Evolutionary conservation across 805 yeast genomes (phyloP).

Genomic region (Myxozyma lipomycoides): DNA sequence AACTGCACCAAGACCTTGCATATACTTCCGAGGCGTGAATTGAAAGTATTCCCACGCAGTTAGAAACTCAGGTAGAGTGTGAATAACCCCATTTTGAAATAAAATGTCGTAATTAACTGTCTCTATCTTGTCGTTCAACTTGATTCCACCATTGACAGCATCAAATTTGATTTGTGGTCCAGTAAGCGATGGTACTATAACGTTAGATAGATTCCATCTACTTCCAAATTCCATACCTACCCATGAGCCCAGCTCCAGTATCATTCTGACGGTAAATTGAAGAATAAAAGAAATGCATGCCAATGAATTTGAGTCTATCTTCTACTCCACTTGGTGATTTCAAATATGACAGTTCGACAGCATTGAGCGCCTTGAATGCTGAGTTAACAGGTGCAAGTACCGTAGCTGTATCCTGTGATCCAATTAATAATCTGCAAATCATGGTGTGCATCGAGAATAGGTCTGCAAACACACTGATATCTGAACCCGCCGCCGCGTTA

Average conservation of each 20-base stretch:
- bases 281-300: slow-evolving; percentile 20
- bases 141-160: slow-evolving; percentile 8
- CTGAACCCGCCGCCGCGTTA: neutral
- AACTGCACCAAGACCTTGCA: slow-evolving; percentile 17
- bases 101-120: slow-evolving; percentile 16
- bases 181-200: slow-evolving; percentile 13
- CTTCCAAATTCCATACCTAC: slow-evolving; percentile 7
- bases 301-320: slow-evolving; percentile 20
- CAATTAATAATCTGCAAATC: slow-evolving; percentile 15
- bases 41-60: slow-evolving; percentile 18
- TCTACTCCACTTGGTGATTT: slow-evolving; percentile 19
- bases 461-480: slow-evolving; percentile 2
- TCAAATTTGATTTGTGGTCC: slow-evolving; percentile 11
- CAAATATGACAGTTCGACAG: slow-evolving; percentile 20
- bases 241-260: slow-evolving; percentile 11
- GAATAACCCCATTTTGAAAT: slow-evolving; percentile 25
- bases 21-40: slow-evolving; percentile 23
- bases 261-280: slow-evolving; percentile 24
- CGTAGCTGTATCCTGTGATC: slow-evolving; percentile 21
- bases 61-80: slow-evolving; percentile 14
- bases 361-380: slow-evolving; percentile 20
- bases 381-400: slow-evolving; percentile 20
- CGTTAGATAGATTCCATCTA: neutral
- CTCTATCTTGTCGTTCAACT: slow-evolving; percentile 13
- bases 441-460: slow-evolving; percentile 14